Conservation (phyloP, 345 rosid genomes). For the Citrus inodora region DNA sequence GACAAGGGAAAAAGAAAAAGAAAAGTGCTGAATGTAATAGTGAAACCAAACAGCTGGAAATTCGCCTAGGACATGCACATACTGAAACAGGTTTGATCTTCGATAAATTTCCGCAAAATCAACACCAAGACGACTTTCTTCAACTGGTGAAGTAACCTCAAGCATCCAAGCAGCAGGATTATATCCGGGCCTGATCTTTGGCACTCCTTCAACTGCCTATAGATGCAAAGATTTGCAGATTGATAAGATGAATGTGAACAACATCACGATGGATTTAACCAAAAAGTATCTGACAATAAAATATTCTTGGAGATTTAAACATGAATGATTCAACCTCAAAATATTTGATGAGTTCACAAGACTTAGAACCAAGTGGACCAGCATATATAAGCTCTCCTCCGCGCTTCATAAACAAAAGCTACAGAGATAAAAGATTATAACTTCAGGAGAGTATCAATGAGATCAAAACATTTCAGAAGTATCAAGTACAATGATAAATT, state of each 20-base stretch:
- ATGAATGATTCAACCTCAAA: slow-evolving; percentile 57
- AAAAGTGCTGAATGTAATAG: not conserved
- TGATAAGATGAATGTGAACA: slow-evolving; percentile 5
- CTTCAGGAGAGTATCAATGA: not conserved
- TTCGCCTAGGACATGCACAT: slow-evolving; percentile 26
- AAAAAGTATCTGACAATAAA: not conserved
- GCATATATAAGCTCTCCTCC: slow-evolving; percentile 98
- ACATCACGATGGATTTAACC: not conserved
- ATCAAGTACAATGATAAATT: not conserved
- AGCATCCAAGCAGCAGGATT: slow-evolving; percentile 99
- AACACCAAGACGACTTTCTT: slow-evolving; percentile 71
- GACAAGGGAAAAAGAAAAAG: slow-evolving; percentile 11
- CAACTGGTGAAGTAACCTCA: slow-evolving; percentile 72
- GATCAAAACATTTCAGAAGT: not conserved
- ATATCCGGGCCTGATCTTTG: slow-evolving; percentile 70
- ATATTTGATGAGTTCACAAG: slow-evolving; percentile 77
- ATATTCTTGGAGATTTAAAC: slow-evolving; percentile 17
- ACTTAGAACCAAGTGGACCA: slow-evolving; percentile 84
- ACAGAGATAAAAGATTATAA: slow-evolving; percentile 17
- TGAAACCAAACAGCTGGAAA: slow-evolving; percentile 5
- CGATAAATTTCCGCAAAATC: slow-evolving; percentile 89
- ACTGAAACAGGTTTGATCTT: slow-evolving; percentile 70
- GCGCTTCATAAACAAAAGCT: slow-evolving; percentile 99
- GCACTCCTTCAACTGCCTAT: slow-evolving; percentile 84
- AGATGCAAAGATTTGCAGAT: slow-evolving; percentile 13